Evolutionary conservation across 495 filamentous ascomycete genomes (phyloP).

Genomic region (Tricharina praecox): DNA sequence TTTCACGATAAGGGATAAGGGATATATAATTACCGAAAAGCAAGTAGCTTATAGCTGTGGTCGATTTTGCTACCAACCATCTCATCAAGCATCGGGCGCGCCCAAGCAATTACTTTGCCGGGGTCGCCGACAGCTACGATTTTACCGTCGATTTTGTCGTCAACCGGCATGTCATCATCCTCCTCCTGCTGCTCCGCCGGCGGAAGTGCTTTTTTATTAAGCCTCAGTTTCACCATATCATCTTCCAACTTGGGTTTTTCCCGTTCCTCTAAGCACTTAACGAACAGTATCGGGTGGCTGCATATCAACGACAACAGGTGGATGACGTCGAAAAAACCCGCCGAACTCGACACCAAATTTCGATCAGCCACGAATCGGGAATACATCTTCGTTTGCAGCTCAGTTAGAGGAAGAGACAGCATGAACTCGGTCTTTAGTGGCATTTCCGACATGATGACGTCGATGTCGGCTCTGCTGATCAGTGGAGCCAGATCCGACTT

Average conservation of each 20-base stretch:
- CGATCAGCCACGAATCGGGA: constrained; percentile 13
- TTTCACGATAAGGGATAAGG: background rate
- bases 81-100: too few species aligned
- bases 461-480: constrained; percentile 55
- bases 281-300: constrained; percentile 56
- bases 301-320: constrained; percentile 46
- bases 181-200: constrained; percentile 2
- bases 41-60: constrained; percentile 25
- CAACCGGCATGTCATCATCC: background rate
- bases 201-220: background rate
- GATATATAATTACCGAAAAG: background rate
- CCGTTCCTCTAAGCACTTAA: constrained; percentile 31
- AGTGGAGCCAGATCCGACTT: constrained; percentile 60
- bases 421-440: constrained; percentile 68
- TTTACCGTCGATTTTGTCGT: too few species aligned
- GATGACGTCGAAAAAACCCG: constrained; percentile 17
- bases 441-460: constrained; percentile 45
- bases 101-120: too few species aligned
- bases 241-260: too few species aligned
- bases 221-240: background rate
- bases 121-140: too few species aligned
- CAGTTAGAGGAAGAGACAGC: constrained; percentile 51
- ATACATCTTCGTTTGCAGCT: constrained; percentile 49
- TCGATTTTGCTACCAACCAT: constrained; percentile 27
- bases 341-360: background rate